These are phyloP conservation scores for Glomus cerebriforme DNA, from an alignment of 192 early-diverging fungal genomes.

Conservation along the genomic window DNA sequence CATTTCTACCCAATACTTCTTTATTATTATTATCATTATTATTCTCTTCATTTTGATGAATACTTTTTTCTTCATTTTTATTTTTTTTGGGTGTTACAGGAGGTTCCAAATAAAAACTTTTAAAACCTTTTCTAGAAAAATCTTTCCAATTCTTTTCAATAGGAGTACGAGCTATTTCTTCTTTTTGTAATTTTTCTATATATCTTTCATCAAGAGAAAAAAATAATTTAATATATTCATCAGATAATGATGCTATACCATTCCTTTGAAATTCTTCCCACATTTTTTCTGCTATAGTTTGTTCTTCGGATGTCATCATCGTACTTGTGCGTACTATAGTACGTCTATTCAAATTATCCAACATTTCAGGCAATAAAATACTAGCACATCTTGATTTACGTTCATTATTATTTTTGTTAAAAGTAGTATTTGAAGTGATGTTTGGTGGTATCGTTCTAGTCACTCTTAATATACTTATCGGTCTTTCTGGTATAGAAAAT, in stretches of 20 bases:
- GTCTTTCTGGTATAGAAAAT: not conserved
- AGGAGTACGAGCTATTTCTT: not conserved
- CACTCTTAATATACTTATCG: constrained; percentile 21
- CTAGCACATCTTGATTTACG: not conserved
- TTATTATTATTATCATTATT: not conserved
- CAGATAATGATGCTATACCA: constrained; percentile 25
- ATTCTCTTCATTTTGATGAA: not conserved
- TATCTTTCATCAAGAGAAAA: constrained; percentile 10
- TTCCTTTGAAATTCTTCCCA: constrained; percentile 32
- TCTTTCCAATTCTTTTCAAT: not conserved
- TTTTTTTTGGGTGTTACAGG: not conserved
- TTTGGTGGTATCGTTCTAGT: constrained; percentile 9
- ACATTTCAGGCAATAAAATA: constrained; percentile 11
- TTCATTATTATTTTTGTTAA: not conserved
- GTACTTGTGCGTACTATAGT: constrained; percentile 16
- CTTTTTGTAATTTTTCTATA: not conserved
- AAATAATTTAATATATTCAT: constrained; percentile 26
- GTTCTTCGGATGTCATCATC: constrained; percentile 27
- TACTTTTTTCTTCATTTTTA: not conserved
- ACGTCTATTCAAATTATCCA: constrained; percentile 15
- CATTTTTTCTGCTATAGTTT: constrained; percentile 9
- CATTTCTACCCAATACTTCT: not conserved
- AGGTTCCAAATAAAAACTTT: constrained; percentile 17
- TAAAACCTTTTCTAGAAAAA: constrained; percentile 22
- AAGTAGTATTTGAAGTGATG: not conserved